A percentile compares a stretch with the other conserved stretches of the same genome.
Evolutionary conservation across 805 yeast genomes (phyloP).

Genomic region (Myxozyma melibiosi): DNA sequence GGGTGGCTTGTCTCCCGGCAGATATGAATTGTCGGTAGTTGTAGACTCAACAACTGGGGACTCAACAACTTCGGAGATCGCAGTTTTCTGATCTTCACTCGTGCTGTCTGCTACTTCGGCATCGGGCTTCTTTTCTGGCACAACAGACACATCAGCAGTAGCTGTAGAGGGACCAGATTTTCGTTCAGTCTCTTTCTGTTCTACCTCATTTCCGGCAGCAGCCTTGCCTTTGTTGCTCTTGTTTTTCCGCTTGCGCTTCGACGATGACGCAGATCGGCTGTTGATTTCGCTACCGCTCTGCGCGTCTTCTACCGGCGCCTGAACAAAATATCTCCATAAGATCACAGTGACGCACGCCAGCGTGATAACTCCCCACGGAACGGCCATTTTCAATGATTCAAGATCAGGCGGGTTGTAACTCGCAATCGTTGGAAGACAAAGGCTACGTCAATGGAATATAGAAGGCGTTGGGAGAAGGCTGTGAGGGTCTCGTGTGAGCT

Average conservation of each 20-base stretch:
- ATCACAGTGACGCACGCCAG: neutral
- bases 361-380: conserved; percentile 2
- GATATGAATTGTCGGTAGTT: neutral
- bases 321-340: neutral
- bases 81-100: no score
- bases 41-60: no score
- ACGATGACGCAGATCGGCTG: neutral
- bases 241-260: conserved; percentile 2
- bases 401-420: neutral
- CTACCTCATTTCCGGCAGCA: no score
- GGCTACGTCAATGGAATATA: no score
- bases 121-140: neutral
- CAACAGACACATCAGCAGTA: neutral
- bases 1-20: neutral
- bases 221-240: no score
- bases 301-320: neutral
- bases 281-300: no score
- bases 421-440: no score
- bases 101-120: no score
- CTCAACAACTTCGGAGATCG: no score
- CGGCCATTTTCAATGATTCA: neutral
- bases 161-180: neutral
- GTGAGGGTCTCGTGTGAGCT: no score
- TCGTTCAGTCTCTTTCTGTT: neutral
- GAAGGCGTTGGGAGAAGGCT: no score